Percentiles rank a stretch among this genome's conserved stretches.
These are phyloP conservation scores for Penicillium sp. DNA, from an alignment of 2,329 filamentous ascomycete genomes.

Conservation along the genomic window DNA sequence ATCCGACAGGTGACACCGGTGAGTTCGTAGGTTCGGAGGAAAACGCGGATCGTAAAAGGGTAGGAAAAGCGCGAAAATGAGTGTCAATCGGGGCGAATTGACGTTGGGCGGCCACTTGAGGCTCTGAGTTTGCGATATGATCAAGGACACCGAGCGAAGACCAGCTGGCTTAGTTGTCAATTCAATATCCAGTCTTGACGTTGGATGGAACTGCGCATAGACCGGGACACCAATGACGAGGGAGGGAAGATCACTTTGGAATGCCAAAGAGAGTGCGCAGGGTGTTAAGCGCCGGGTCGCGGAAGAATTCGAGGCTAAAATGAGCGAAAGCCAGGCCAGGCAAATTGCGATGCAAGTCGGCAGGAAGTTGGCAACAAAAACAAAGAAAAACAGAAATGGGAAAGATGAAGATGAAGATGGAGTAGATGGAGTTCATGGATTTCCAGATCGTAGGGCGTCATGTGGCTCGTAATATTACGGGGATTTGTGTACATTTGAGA, in stretches of 20 bases:
- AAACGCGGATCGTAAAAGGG: not conserved
- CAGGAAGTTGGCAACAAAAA: not conserved
- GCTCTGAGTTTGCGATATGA: not conserved
- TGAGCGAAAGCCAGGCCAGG: slow-evolving; percentile 1
- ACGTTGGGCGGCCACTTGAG: not conserved
- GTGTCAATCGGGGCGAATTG: slow-evolving; percentile 3
- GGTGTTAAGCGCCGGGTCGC: slow-evolving; percentile 25
- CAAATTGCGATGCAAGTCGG: slow-evolving; percentile 1
- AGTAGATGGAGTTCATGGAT: slow-evolving; percentile 19
- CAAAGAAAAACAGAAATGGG: slow-evolving; percentile 7
- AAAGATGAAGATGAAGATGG: slow-evolving; percentile 1
- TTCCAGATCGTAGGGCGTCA: slow-evolving; percentile 21
- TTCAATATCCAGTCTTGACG: not conserved
- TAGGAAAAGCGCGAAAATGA: not conserved
- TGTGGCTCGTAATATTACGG: slow-evolving; percentile 29
- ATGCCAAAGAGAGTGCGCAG: slow-evolving; percentile 18
- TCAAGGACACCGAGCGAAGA: slow-evolving; percentile 2
- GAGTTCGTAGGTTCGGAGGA: not conserved
- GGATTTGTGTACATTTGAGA: slow-evolving; percentile 10
- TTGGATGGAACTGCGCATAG: slow-evolving; percentile 8
- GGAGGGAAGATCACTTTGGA: slow-evolving; percentile 13
- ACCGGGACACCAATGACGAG: slow-evolving; percentile 6
- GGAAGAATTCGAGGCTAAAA: not conserved
- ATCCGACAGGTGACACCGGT: not conserved
- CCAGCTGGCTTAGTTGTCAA: slow-evolving; percentile 5